Conservation (phyloP, 306 rosid genomes). For the Crotalaria pallida region DNA sequence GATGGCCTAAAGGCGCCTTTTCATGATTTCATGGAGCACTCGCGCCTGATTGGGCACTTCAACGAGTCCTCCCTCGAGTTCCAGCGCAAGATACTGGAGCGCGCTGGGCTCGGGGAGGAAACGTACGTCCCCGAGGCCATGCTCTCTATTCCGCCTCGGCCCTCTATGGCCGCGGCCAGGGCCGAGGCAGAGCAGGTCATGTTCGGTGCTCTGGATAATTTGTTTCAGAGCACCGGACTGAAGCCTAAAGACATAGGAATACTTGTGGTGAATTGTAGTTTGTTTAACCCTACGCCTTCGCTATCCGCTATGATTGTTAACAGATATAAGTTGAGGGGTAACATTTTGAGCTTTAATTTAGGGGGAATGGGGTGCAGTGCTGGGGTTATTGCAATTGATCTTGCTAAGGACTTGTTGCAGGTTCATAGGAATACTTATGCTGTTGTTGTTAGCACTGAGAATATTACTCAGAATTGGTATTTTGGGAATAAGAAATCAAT, state of each 20-base stretch:
- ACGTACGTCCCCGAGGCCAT: slow-evolving; percentile 69
- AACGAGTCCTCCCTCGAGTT: slow-evolving; percentile 67
- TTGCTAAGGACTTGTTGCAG: slow-evolving; percentile 61
- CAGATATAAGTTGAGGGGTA: slow-evolving; percentile 62
- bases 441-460: slow-evolving; percentile 70
- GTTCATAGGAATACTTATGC: slow-evolving; percentile 68
- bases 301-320: slow-evolving; percentile 73
- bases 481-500: slow-evolving; percentile 73
- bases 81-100: slow-evolving; percentile 61
- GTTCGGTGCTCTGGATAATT: slow-evolving; percentile 63
- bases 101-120: slow-evolving; percentile 69
- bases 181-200: slow-evolving; percentile 66
- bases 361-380: slow-evolving; percentile 89
- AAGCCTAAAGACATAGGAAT: slow-evolving; percentile 64
- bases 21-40: slow-evolving; percentile 50
- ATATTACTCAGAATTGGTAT: slow-evolving; percentile 72
- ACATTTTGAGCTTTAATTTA: slow-evolving; percentile 62
- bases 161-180: slow-evolving; percentile 60
- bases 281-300: slow-evolving; percentile 69
- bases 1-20: slow-evolving; percentile 57
- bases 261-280: slow-evolving; percentile 64
- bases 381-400: slow-evolving; percentile 71
- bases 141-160: slow-evolving; percentile 54
- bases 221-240: slow-evolving; percentile 38
- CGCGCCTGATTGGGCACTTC: slow-evolving; percentile 54